Conservation (phyloP, 2,329 filamentous ascomycete species). For the Fusarium robinianum region DNA sequence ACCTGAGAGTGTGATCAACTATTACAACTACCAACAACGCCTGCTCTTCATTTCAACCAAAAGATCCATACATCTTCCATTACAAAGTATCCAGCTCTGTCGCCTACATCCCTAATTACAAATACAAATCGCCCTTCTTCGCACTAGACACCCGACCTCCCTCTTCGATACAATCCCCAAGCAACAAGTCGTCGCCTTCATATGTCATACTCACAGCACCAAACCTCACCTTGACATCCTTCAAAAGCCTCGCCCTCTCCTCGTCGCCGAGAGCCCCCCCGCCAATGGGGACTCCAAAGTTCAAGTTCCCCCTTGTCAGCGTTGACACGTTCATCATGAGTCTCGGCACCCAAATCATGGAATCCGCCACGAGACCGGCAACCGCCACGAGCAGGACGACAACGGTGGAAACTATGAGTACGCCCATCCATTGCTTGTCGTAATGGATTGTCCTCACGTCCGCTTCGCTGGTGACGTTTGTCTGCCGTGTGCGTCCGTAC, state of each 20-base stretch:
- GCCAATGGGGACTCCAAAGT: neutral
- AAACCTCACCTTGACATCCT: slow-evolving; percentile 6
- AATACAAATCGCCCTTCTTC: neutral
- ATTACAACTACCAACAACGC: too few relatives aligned
- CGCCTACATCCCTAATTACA: too few relatives aligned
- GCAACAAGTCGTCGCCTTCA: neutral
- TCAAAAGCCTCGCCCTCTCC: neutral
- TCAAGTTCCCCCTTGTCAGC: slow-evolving; percentile 1
- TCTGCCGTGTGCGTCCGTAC: neutral
- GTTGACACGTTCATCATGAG: slow-evolving; percentile 12
- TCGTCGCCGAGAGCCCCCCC: slow-evolving; percentile 1
- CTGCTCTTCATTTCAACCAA: too few relatives aligned
- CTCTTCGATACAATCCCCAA: slow-evolving; percentile 3
- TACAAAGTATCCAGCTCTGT: too few relatives aligned
- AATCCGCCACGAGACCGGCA: slow-evolving; percentile 1
- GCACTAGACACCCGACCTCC: neutral
- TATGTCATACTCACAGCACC: neutral
- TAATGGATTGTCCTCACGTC: neutral
- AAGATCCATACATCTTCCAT: too few relatives aligned
- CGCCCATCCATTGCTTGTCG: neutral
- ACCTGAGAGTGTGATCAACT: too few relatives aligned
- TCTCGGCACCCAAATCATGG: slow-evolving; percentile 2
- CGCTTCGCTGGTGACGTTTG: neutral
- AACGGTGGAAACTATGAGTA: neutral
- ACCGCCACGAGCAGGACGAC: neutral